Percentiles rank a stretch among this genome's conserved stretches.
Conservation (phyloP, 371 early-diverging fungal genomes). For the Furculomyces boomerangus region DNA sequence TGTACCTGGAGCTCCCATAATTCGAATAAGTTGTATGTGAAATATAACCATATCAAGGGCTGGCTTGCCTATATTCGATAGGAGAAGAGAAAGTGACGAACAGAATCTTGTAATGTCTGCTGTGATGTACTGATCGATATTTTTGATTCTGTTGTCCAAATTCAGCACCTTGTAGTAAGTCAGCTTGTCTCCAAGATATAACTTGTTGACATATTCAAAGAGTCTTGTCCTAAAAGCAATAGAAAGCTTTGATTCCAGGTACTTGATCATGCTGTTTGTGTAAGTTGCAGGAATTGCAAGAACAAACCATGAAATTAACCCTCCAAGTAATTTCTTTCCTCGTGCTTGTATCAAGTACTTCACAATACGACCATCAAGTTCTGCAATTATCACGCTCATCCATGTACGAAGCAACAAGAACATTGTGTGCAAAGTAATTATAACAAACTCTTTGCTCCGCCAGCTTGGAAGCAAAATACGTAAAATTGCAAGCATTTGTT, state of each 20-base stretch:
- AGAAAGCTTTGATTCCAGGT: constrained; percentile 77
- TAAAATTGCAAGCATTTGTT: constrained; percentile 45
- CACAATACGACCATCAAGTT: constrained; percentile 85
- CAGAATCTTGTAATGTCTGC: constrained; percentile 77
- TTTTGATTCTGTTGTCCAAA: constrained; percentile 56
- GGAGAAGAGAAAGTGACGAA: constrained; percentile 48
- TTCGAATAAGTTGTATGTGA: constrained; percentile 66
- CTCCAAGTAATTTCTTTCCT: constrained; percentile 39
- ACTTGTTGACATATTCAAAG: constrained; percentile 59
- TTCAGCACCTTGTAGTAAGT: constrained; percentile 68
- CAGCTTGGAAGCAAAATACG: constrained; percentile 51
- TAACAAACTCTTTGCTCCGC: constrained; percentile 53
- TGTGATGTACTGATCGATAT: constrained; percentile 69
- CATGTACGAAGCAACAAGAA: constrained; percentile 84
- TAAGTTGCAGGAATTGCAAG: constrained; percentile 93
- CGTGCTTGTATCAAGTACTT: constrained; percentile 67
- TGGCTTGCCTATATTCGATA: constrained; percentile 70
- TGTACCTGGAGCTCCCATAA: constrained; percentile 58
- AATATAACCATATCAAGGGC: constrained; percentile 65
- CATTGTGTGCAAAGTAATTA: constrained; percentile 60
- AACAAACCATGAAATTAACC: constrained; percentile 79
- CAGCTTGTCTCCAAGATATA: constrained; percentile 58
- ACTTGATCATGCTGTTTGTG: constrained; percentile 89
- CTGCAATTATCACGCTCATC: constrained; percentile 78
- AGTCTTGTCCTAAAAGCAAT: constrained; percentile 59